These are phyloP conservation scores for Diplodia seriata DNA, from an alignment of 2,329 filamentous ascomycete species.

Conservation along the genomic window DNA sequence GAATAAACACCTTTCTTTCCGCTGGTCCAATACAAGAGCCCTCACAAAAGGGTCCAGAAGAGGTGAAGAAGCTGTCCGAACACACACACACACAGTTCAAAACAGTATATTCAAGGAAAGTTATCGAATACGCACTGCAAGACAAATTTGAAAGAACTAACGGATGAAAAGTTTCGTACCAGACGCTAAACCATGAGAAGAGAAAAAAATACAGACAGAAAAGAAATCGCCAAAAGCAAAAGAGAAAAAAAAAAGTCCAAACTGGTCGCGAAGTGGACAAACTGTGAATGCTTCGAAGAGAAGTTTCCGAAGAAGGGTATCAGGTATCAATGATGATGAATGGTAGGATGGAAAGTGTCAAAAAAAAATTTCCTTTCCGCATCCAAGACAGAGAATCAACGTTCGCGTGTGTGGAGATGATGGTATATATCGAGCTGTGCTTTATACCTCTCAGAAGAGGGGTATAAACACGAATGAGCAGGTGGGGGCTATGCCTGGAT, in stretches of 20 bases:
- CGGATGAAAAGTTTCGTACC: constrained; percentile 11
- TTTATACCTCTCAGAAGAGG: neutral
- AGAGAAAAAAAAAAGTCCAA: neutral
- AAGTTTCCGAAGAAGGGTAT: constrained; percentile 29
- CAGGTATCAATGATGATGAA: constrained; percentile 26
- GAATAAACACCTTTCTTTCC: neutral
- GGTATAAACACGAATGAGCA: constrained; percentile 3
- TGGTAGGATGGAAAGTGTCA: neutral
- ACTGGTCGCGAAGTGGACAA: constrained; percentile 2
- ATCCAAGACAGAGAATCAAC: neutral
- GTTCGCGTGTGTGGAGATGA: neutral
- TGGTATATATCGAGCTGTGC: constrained; percentile 1
- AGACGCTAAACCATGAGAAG: constrained; percentile 7
- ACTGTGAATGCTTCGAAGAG: constrained; percentile 1
- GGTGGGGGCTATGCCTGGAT: neutral
- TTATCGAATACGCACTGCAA: constrained; percentile 20
- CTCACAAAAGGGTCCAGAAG: neutral
- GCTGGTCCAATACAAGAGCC: neutral
- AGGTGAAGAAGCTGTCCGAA: constrained; percentile 13
- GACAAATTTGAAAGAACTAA: neutral
- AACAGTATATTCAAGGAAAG: constrained; percentile 26
- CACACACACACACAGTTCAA: neutral
- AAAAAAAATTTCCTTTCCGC: neutral
- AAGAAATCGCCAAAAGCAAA: constrained; percentile 7
- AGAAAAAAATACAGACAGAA: constrained; percentile 6